phyloP scores from a whole-genome alignment of 192 early-diverging fungal genomes.

The Gaertneriomyces semiglobifer region DNA sequence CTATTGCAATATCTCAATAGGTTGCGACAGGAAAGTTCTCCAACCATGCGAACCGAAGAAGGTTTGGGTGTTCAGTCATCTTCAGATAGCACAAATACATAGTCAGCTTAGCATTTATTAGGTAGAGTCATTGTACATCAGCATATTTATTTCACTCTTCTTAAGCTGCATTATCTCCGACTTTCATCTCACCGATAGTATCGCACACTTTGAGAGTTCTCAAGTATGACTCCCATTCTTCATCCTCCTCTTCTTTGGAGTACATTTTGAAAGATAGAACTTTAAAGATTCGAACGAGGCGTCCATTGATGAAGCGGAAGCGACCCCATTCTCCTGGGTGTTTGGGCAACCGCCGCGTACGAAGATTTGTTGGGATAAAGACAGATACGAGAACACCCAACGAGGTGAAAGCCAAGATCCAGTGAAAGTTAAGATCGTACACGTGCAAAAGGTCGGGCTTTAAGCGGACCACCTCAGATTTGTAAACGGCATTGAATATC shows the following conservation, averaged over 20 bases:
- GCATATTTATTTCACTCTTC: too few relatives aligned
- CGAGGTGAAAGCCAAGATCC: slow-evolving; percentile 62
- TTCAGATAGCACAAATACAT: too few relatives aligned
- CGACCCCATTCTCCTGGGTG: slow-evolving; percentile 53
- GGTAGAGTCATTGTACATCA: too few relatives aligned
- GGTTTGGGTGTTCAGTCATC: too few relatives aligned
- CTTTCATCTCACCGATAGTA: too few relatives aligned
- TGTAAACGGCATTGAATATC: slow-evolving; percentile 62
- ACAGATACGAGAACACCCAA: slow-evolving; percentile 57
- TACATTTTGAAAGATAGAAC: slow-evolving; percentile 25
- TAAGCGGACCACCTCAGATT: slow-evolving; percentile 32
- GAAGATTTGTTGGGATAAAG: slow-evolving; percentile 58
- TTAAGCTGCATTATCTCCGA: too few relatives aligned
- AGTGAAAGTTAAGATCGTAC: slow-evolving; percentile 61
- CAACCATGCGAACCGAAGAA: too few relatives aligned
- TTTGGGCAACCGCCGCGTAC: slow-evolving; percentile 65
- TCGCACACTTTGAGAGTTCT: neutral
- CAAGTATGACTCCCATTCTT: slow-evolving; percentile 46
- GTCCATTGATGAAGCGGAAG: slow-evolving; percentile 54
- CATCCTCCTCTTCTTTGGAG: slow-evolving; percentile 47
- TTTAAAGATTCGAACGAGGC: slow-evolving; percentile 42
- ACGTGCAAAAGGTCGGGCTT: slow-evolving; percentile 42
- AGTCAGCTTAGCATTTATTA: too few relatives aligned
- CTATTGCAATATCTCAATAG: too few relatives aligned
- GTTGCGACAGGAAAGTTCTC: too few relatives aligned